These are phyloP conservation scores for Gloeopeniophorella convolvens DNA, from an alignment of 768 basidiomycete species.

Conservation along the genomic window DNA sequence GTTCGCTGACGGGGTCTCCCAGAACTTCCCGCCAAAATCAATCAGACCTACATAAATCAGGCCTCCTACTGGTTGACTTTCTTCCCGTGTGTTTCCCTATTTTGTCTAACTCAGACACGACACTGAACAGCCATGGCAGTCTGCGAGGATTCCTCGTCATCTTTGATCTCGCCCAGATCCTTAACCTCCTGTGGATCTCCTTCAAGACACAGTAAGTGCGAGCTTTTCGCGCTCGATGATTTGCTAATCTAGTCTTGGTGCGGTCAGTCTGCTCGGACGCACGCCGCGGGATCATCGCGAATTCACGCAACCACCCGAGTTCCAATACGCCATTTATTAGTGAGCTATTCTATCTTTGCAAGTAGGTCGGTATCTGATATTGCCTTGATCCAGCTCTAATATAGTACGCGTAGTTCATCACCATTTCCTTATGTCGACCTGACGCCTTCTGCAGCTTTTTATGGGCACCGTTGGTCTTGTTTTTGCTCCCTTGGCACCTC, in stretches of 20 bases:
- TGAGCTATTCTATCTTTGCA: slow-evolving; percentile 34
- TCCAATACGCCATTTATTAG: slow-evolving; percentile 83
- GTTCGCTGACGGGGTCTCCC: neutral
- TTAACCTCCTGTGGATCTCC: slow-evolving; percentile 84
- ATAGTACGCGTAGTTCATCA: slow-evolving; percentile 37
- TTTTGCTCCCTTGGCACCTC: slow-evolving; percentile 90
- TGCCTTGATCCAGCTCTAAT: slow-evolving; percentile 39
- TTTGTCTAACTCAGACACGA: neutral
- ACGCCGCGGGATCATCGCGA: slow-evolving; percentile 88
- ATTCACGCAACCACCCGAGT: slow-evolving; percentile 86
- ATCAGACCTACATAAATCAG: slow-evolving; percentile 87
- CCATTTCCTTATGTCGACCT: slow-evolving; percentile 15
- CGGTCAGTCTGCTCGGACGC: slow-evolving; percentile 65
- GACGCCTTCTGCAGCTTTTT: slow-evolving; percentile 47
- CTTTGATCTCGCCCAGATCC: slow-evolving; percentile 92
- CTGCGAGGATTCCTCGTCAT: slow-evolving; percentile 91
- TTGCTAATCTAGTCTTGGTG: slow-evolving; percentile 6
- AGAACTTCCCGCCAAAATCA: slow-evolving; percentile 70
- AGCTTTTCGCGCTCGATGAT: neutral
- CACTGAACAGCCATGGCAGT: slow-evolving; percentile 31
- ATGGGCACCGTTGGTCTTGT: slow-evolving; percentile 92
- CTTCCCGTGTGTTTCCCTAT: slow-evolving; percentile 64
- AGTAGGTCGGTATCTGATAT: no score
- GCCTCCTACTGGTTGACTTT: slow-evolving; percentile 89
- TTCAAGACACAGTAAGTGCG: slow-evolving; percentile 70